Evolutionary conservation across 805 yeast species (phyloP), one percentile per base, ranked within the genome.

Genomic region (Cyberlindnera misumaiensis): DNA sequence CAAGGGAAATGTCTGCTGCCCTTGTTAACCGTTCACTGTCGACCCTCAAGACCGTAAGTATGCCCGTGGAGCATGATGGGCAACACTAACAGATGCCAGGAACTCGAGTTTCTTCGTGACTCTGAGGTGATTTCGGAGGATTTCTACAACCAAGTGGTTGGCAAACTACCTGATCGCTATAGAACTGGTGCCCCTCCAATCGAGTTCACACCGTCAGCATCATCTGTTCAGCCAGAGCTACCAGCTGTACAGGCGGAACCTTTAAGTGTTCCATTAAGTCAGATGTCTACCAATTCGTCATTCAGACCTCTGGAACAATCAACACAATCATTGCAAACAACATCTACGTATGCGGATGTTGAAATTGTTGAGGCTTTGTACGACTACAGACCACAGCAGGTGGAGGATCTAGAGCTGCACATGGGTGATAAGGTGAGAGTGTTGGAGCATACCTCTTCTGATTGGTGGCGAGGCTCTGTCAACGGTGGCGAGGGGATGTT

Each of bases 401-500:
- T 74, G 1, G 90, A 80, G 26, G 98, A 90, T 59, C 64, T 90
- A 51, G 62, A 58, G 8, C 67, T 90, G 14, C 52, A 49, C 27
- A 69, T 64, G 28, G 97, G 94, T 39, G 90, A 83, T 45, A 77
- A 72, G 51, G 59, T 93, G 35, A 72, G 73, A 25, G 75, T 93
- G 5, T 40, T 76, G 5, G 95, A 88, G 55, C 83, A 77, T 52
- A 68, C 82, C 34, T 83, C 90, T 15, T 70, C 73, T 28, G 90
- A 88, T 55, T 90, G 98, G 98, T 88, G 93, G 84, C 82, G 75
- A 55, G 98, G 98, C 34, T 63, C 65, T 13, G 57, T 69, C 32
- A 70, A 74, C 42, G 73, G 75, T 5, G 58, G 60, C 25, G 71
- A 73, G 7, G 98, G 97, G 31, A 80, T 89, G 55, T 89, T 93